Conservation (phyloP, 371 early-diverging fungal genomes). For the Mortierella sp. region DNA sequence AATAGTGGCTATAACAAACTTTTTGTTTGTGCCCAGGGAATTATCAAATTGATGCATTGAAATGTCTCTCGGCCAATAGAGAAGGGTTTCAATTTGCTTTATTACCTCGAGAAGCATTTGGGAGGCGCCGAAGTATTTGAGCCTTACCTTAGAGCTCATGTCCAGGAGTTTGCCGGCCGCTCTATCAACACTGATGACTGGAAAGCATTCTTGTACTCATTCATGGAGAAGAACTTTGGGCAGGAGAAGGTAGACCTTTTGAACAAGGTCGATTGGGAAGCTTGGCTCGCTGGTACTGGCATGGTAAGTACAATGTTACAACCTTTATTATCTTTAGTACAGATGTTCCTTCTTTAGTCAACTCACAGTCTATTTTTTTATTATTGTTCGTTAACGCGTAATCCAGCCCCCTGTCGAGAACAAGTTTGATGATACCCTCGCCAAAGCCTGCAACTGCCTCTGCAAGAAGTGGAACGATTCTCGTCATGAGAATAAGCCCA, state of each 20-base stretch:
- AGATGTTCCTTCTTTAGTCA: no score
- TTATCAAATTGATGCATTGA: not conserved
- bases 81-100: slow-evolving; percentile 95
- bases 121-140: slow-evolving; percentile 91
- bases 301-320: slow-evolving; percentile 64
- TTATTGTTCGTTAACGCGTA: not conserved
- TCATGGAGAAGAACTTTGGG: slow-evolving; percentile 73
- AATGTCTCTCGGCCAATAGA: slow-evolving; percentile 57
- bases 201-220: slow-evolving; percentile 84
- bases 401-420: slow-evolving; percentile 88
- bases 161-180: slow-evolving; percentile 86
- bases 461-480: slow-evolving; percentile 83
- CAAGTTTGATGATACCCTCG: slow-evolving; percentile 88
- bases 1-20: not conserved
- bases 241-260: slow-evolving; percentile 75
- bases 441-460: slow-evolving; percentile 83
- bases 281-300: slow-evolving; percentile 89
- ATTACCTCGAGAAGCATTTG: slow-evolving; percentile 89
- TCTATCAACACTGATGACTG: slow-evolving; percentile 92
- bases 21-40: not conserved
- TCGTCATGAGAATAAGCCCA: slow-evolving; percentile 60
- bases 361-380: not conserved
- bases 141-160: slow-evolving; percentile 89
- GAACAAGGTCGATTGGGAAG: slow-evolving; percentile 87
- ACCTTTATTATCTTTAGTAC: not conserved